phyloP scores from a whole-genome alignment of 345 rosid species.

The Citrus cavaleriei region DNA sequence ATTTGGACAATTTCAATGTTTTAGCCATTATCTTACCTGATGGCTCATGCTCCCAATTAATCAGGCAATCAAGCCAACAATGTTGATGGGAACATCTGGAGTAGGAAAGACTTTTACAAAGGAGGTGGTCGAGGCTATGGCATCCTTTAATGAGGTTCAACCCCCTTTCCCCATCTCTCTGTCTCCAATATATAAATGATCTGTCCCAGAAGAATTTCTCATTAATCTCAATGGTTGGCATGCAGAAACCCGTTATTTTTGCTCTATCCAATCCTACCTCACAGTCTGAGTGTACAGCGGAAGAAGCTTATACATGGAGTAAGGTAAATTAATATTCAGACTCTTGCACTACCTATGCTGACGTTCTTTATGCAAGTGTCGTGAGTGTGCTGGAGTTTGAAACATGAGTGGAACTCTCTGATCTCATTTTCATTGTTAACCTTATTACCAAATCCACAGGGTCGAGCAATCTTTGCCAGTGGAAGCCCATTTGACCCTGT shows the following conservation, averaged over 20 bases:
- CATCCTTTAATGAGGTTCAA: conserved; percentile 66
- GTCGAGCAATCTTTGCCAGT: conserved; percentile 89
- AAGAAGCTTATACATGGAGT: conserved; percentile 93
- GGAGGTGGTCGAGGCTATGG: conserved; percentile 88
- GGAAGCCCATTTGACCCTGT: conserved; percentile 96
- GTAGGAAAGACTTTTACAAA: conserved; percentile 88
- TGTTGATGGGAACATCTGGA: conserved; percentile 93
- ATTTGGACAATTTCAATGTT: background rate
- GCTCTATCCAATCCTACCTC: conserved; percentile 97
- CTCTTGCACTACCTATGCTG: background rate
- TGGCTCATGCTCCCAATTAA: conserved; percentile 2
- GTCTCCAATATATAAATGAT: background rate
- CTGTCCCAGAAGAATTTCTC: conserved; percentile 4
- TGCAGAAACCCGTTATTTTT: conserved; percentile 87
- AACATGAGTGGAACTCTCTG: background rate
- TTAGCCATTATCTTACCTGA: background rate
- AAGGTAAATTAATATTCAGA: conserved; percentile 36
- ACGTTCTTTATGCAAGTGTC: background rate
- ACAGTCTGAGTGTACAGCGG: conserved; percentile 95
- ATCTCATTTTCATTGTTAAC: background rate
- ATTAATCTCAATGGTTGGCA: conserved; percentile 10
- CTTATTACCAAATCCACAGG: conserved; percentile 40
- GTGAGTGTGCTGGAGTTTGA: background rate
- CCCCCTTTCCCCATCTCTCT: conserved; percentile 13
- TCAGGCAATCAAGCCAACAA: conserved; percentile 87